phyloP scores from a whole-genome alignment of 441 rosid genomes.

The Arabidopsis lyrata region DNA sequence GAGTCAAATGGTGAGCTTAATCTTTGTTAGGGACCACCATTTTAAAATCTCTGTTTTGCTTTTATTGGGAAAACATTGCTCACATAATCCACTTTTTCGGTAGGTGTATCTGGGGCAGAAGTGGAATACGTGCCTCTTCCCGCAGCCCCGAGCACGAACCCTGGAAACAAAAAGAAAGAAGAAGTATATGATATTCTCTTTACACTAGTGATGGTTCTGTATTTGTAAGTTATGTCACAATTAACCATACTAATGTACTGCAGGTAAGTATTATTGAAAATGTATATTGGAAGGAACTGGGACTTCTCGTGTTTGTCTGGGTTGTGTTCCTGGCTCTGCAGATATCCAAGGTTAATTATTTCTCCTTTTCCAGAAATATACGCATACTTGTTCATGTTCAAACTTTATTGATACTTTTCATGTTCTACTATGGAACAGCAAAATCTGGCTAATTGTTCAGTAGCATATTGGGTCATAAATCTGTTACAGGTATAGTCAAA shows the following conservation, averaged over 20 bases:
- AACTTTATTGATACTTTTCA: constrained; percentile 15
- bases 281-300: constrained; percentile 71
- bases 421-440: constrained; percentile 56
- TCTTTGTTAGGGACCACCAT: constrained; percentile 12
- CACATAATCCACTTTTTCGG: constrained; percentile 19
- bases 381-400: constrained; percentile 4
- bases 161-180: constrained; percentile 35
- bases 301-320: constrained; percentile 74
- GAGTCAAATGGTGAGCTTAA: constrained; percentile 58
- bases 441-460: constrained; percentile 60
- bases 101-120: constrained; percentile 49
- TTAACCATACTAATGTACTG: constrained; percentile 32
- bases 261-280: constrained; percentile 66
- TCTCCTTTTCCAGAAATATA: background rate
- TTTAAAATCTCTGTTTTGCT: constrained; percentile 26
- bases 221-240: constrained; percentile 24
- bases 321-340: constrained; percentile 65
- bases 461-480: constrained; percentile 67
- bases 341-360: constrained; percentile 57
- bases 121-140: constrained; percentile 64
- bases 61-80: constrained; percentile 15
- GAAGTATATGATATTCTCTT: constrained; percentile 47
- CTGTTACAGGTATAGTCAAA: constrained; percentile 58
- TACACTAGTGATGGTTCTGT: constrained; percentile 16
- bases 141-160: constrained; percentile 48